Conservation (phyloP, 768 basidiomycete species). For the Vararia minispora region DNA sequence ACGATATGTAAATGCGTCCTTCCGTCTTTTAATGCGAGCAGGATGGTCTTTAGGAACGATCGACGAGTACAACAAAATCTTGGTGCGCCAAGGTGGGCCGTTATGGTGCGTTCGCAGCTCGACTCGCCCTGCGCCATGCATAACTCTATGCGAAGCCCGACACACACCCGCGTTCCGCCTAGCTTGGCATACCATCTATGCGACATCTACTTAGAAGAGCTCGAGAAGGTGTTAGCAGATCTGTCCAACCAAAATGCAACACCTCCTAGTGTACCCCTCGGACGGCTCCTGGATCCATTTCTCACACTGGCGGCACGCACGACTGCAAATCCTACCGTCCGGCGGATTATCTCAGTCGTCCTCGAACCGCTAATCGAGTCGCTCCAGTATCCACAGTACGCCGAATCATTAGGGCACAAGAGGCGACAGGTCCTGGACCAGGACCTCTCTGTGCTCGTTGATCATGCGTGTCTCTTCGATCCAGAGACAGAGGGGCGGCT, state of each 20-base stretch:
- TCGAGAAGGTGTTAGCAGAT: slow-evolving; percentile 51
- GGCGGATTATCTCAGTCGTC: slow-evolving; percentile 58
- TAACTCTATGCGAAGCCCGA: slow-evolving; percentile 32
- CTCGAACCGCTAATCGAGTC: slow-evolving; percentile 59
- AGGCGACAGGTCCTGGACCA: slow-evolving; percentile 31
- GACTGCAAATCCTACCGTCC: slow-evolving; percentile 49
- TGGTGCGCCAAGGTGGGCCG: slow-evolving; percentile 63
- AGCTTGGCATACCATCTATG: slow-evolving; percentile 78
- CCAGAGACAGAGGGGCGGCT: slow-evolving; percentile 29
- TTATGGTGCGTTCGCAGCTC: slow-evolving; percentile 47
- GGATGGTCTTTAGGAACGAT: slow-evolving; percentile 54
- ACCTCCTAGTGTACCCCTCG: slow-evolving; percentile 34
- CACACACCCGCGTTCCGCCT: slow-evolving; percentile 61
- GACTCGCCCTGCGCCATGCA: neutral
- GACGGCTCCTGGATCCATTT: slow-evolving; percentile 58
- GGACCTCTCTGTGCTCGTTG: slow-evolving; percentile 33
- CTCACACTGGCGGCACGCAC: slow-evolving; percentile 61
- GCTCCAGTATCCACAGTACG: slow-evolving; percentile 26
- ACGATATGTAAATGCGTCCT: slow-evolving; percentile 76
- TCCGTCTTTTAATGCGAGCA: slow-evolving; percentile 61
- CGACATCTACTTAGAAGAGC: slow-evolving; percentile 85
- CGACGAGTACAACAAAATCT: slow-evolving; percentile 55
- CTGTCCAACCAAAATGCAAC: slow-evolving; percentile 16
- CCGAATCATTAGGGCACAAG: slow-evolving; percentile 32
- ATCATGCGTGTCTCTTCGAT: slow-evolving; percentile 41